Evolutionary conservation across 768 basidiomycete species (phyloP).

Genomic region (Pseudohyphozyma bogoriensis): DNA sequence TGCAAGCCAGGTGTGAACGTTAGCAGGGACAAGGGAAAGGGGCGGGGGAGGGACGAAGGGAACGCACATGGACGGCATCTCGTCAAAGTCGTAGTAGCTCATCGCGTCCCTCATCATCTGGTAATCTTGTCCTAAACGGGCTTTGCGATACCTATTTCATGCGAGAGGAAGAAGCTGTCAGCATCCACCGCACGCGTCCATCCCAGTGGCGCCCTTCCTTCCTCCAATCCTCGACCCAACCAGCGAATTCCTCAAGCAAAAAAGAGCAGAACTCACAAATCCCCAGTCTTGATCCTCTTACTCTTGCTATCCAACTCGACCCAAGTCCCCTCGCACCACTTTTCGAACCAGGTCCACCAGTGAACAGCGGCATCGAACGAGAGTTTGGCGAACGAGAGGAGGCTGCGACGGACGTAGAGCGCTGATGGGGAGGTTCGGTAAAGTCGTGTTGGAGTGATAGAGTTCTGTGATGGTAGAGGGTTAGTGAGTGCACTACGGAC

Average conservation of each 20-base stretch:
- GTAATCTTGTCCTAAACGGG: not conserved
- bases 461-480: not conserved
- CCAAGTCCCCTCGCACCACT: conserved; percentile 3
- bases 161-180: not conserved
- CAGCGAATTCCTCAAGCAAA: too few species aligned
- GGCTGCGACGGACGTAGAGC: conserved; percentile 7
- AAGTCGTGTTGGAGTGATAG: not conserved
- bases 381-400: not conserved
- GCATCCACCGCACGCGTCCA: not conserved
- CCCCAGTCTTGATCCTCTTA: not conserved
- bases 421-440: conserved; percentile 18
- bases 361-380: not conserved
- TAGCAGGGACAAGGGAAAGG: too few species aligned
- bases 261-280: not conserved
- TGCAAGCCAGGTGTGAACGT: too few species aligned
- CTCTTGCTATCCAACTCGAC: not conserved
- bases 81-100: not conserved
- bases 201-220: not conserved
- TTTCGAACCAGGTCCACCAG: conserved; percentile 4
- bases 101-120: not conserved
- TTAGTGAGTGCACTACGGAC: not conserved
- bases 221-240: too few species aligned
- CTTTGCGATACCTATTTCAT: not conserved
- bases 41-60: not conserved
- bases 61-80: not conserved